Conservation (phyloP, 2,329 filamentous ascomycete genomes). For the Penicillium sp. region DNA sequence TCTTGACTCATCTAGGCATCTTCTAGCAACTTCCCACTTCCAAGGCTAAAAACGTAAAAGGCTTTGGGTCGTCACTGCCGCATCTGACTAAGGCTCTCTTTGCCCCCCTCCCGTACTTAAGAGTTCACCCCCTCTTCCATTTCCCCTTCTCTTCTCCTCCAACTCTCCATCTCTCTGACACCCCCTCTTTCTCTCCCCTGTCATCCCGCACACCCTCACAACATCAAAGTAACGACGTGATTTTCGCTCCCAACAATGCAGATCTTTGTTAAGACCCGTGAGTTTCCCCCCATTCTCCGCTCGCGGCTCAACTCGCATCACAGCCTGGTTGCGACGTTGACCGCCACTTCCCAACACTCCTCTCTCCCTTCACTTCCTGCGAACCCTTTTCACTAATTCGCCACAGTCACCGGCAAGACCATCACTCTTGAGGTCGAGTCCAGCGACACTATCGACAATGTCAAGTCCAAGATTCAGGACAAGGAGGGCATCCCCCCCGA, state of each 20-base stretch:
- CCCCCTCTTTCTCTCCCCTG: neutral
- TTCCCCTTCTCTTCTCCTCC: slow-evolving; percentile 10
- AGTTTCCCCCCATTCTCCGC: slow-evolving; percentile 51
- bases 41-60: neutral
- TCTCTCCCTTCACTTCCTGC: slow-evolving; percentile 41
- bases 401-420: slow-evolving; percentile 63
- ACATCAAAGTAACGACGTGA: slow-evolving; percentile 13
- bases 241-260: slow-evolving; percentile 69
- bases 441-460: slow-evolving; percentile 56
- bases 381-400: slow-evolving; percentile 1
- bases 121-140: slow-evolving; percentile 18
- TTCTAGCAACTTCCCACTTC: slow-evolving; percentile 25
- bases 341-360: slow-evolving; percentile 2
- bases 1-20: slow-evolving; percentile 31
- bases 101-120: slow-evolving; percentile 28
- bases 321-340: neutral
- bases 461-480: slow-evolving; percentile 64
- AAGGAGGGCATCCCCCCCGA: slow-evolving; percentile 64
- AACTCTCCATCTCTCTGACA: slow-evolving; percentile 8
- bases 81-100: slow-evolving; percentile 23
- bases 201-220: slow-evolving; percentile 5
- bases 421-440: slow-evolving; percentile 57
- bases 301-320: neutral
- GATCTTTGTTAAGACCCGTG: slow-evolving; percentile 97
- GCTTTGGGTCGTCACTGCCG: neutral